Evolutionary conservation across 805 yeast species (phyloP), one percentile per base, ranked within the genome.

Genomic region (Metschnikowia kunwiensis): DNA sequence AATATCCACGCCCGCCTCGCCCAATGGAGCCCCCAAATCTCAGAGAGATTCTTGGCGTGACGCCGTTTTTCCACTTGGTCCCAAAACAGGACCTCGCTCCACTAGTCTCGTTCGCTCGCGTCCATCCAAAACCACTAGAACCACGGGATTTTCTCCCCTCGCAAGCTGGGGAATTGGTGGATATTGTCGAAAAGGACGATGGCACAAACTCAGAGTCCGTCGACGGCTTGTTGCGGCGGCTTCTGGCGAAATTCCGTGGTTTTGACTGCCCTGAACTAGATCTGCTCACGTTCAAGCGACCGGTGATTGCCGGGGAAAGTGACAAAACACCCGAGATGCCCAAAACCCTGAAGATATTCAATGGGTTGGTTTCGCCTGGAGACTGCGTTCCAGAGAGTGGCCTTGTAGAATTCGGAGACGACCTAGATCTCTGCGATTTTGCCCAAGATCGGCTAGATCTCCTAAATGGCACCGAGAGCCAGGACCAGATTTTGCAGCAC

Each of bases 231-330:
- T 23, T 53, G 18, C 43, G 43, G 3, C 11, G 35, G 8, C 27
- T 61, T 6, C 51, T 32, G n/a, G 41, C 47, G 3, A 58, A 55
- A 20, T 44, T 60, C 31, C 22, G 24, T 1, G 30, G 40, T 1
- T 61, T 48, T 40, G 43, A 54, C 11, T 55, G 54, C 30, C 41
- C 34, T 10, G 60, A 64, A n/a, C 39, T 65, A 18, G 60, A 59
- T 24, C 47, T 45, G 5, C 29, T 63, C 7, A 23, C 41, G n/a
- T 71, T 71, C 49, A 61, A 60, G 29, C 60, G 60, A 32, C 68
- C 69, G 5, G 46, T 36, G 7, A 38, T 47, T 5, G 32, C 51
- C 8, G 44, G 41, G 3, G 32, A 34, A 7, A 22, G 28, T 15
- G 34, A 32, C 5, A 27, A 30, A 7, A 18, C 30, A 3, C 32